These are phyloP conservation scores for Fusarium ramigenum DNA, from an alignment of 2,329 filamentous ascomycete species.

Conservation along the genomic window DNA sequence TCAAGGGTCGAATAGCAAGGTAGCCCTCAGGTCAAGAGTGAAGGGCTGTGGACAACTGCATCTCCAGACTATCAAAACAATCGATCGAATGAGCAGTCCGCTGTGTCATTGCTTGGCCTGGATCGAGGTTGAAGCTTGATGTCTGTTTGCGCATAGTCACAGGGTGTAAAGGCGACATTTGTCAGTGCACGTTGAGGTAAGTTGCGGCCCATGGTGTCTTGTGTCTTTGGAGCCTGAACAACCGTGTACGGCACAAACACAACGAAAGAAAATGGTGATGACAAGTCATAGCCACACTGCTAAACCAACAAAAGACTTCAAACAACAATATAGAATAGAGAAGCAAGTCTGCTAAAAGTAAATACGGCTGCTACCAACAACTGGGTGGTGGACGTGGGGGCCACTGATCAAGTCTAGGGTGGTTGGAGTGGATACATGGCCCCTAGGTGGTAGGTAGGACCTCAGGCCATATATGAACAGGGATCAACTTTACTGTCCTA, in stretches of 20 bases:
- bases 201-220: no score
- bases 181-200: no score
- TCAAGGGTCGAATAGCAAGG: not conserved
- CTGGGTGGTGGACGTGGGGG: slow-evolving; percentile 4
- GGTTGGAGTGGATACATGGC: slow-evolving; percentile 12
- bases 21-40: not conserved
- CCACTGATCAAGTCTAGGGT: not conserved
- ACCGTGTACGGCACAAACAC: no score
- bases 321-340: not conserved
- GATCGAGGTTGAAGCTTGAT: not conserved
- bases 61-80: not conserved
- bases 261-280: no score
- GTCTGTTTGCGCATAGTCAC: not conserved
- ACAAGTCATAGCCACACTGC: no score
- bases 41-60: not conserved
- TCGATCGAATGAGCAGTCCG: no score
- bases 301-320: no score
- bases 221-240: no score
- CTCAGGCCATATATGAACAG: slow-evolving; percentile 21
- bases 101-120: not conserved
- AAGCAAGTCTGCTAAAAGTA: not conserved
- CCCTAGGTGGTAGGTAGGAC: not conserved
- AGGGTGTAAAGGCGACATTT: no score
- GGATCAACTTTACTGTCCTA: slow-evolving; percentile 15
- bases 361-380: not conserved